Evolutionary conservation across 805 yeast genomes (phyloP).

Genomic region (Danielia oregonensis): DNA sequence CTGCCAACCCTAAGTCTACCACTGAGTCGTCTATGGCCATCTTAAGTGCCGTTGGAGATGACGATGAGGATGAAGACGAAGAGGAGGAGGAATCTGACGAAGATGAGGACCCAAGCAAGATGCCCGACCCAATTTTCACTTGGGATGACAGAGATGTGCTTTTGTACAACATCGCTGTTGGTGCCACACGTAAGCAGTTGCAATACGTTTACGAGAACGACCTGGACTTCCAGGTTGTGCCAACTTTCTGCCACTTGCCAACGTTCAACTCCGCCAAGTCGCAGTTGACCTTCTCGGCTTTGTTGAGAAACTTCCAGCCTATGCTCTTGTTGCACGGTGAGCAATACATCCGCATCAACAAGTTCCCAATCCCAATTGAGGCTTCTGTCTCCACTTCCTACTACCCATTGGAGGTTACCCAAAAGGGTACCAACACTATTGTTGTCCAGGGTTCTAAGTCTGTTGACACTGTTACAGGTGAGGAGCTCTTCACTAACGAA

Average conservation of each 20-base stretch:
- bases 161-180: constrained; percentile 84
- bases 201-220: constrained; percentile 76
- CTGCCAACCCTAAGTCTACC: constrained; percentile 56
- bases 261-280: constrained; percentile 63
- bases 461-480: constrained; percentile 63
- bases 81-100: constrained; percentile 39
- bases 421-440: constrained; percentile 83
- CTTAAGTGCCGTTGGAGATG: constrained; percentile 55
- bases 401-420: constrained; percentile 68
- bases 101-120: constrained; percentile 28
- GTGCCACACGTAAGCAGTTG: constrained; percentile 75
- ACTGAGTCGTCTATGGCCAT: constrained; percentile 81
- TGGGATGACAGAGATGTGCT: constrained; percentile 71
- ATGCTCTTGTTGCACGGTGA: constrained; percentile 92
- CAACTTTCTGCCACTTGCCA: constrained; percentile 88
- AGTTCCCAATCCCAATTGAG: constrained; percentile 74
- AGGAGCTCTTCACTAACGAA: constrained; percentile 71
- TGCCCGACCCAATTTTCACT: constrained; percentile 45
- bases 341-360: constrained; percentile 75
- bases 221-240: constrained; percentile 76
- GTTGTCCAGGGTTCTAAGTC: constrained; percentile 73
- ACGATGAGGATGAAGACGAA: constrained; percentile 36
- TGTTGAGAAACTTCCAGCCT: constrained; percentile 82
- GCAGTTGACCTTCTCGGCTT: constrained; percentile 52
- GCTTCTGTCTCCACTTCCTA: constrained; percentile 60